Base-by-base conservation (phyloP, 768 basidiomycete species). In the Agaricus sinodeliciosus region DNA sequence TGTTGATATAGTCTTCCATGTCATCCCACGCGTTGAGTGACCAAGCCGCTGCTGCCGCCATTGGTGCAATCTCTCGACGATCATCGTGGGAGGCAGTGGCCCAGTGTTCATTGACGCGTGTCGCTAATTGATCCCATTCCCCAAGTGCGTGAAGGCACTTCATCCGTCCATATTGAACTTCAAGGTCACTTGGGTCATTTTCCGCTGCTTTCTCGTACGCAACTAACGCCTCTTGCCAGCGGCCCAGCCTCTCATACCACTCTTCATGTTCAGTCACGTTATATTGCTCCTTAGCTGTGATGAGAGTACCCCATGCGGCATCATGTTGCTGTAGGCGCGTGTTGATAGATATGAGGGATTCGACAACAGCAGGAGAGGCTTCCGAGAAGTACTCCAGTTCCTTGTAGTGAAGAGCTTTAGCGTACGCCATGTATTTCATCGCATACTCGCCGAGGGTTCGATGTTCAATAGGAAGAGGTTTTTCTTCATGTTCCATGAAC, bases 401-500 rank as follows among this genome's bases (percentile, higher is more conserved):
- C 66, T 98, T 98, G 75, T 98, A 99, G 66, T 99, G 96, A 25
- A 99, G 76, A 0, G 95, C 94, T 65, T 98, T 98, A 3, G 96
- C 96, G 59, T 93, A 97, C 0, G 94, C 94, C 66, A 91, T 87
- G 67, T 89, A 93, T 58, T 86, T 87, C 72, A 90, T 81, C 0
- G 96, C 94, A 62, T 94, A 93, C 62, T 94, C 90, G 35, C 95
- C 96, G 12, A 98, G 80, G 11, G 90, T 91, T 48, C 90, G 81
- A 60, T 94, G 86, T 60, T 96, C 93, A 55, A 98, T 96, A 1
- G 93, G 93, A 1, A 98, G 75, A 0, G 90, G 80, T 63, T 95
- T 95, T 63, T 98, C 96, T 68, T 98, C 94, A 60, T 97, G 95
- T 67, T 98, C 96, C 90, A 98, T 95, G 66, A 98, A 98, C 65